Percentiles rank a stretch among this genome's conserved stretches.
These are phyloP conservation scores for Helenozyma rhizophorensis DNA, from an alignment of 805 yeast genomes.

Conservation along the genomic window DNA sequence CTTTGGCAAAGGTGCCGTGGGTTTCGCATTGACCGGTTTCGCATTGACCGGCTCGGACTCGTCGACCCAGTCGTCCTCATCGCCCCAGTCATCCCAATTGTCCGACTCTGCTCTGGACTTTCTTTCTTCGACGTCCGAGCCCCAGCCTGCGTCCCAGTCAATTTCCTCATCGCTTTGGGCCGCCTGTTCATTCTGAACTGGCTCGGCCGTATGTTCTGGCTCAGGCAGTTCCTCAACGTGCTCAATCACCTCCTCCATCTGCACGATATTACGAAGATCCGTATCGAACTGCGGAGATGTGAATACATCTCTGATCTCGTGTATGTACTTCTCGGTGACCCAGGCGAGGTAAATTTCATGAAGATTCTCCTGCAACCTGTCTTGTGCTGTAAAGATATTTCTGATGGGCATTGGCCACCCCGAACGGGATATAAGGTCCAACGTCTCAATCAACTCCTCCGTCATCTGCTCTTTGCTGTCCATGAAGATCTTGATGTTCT, in stretches of 20 bases:
- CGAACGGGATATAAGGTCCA: conserved; percentile 15
- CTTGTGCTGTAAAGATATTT: conserved; percentile 10
- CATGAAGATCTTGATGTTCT: conserved; percentile 23
- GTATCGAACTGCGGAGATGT: conserved; percentile 4
- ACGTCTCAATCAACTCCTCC: conserved; percentile 16
- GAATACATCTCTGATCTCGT: conserved; percentile 22
- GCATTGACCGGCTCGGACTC: conserved; percentile 2
- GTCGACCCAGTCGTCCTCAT: conserved; percentile 16
- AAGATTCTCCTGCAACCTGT: conserved; percentile 21
- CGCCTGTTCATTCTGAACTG: neutral
- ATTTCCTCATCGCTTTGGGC: too few species aligned
- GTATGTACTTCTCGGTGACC: conserved; percentile 30
- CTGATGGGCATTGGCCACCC: conserved; percentile 25
- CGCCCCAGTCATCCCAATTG: conserved; percentile 12
- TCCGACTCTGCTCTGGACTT: conserved; percentile 6
- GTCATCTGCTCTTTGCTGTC: conserved; percentile 14
- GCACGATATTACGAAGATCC: conserved; percentile 6
- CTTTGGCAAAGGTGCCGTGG: too few species aligned
- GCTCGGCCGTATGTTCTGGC: neutral
- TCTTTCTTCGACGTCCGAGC: conserved; percentile 12
- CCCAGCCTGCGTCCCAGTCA: conserved; percentile 16
- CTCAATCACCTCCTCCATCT: conserved; percentile 13
- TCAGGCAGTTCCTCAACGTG: conserved; percentile 9
- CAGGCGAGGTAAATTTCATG: conserved; percentile 27
- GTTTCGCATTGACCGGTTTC: too few species aligned